Base-by-base conservation (phyloP, 2,329 filamentous ascomycete species). In the Dothistroma septosporum region DNA sequence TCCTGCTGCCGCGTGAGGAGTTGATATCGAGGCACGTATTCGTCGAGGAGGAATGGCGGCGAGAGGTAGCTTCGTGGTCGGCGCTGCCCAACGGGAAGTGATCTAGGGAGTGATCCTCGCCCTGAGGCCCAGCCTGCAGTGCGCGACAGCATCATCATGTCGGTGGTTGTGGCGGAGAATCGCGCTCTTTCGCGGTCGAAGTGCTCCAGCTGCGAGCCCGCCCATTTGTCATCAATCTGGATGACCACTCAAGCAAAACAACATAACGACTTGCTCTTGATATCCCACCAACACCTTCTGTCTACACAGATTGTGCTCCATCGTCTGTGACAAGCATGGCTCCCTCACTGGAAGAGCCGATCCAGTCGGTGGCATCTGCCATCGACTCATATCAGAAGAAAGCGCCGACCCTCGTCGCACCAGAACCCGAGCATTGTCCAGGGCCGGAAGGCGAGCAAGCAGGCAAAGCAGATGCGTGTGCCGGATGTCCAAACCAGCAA, bases 401-500 rank as follows among this genome's bases (percentile, higher is more conserved):
- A 58, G 87, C 90, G 55, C 92, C 93, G 1, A 61, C 55, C n/a
- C 32, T 37, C 33, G 33, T 55, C 14, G 46, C 44, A 32, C 59
- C 59, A 19, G 92, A 97, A 74, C 93, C 93, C 72, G 84, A 97
- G 77, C 92, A 97, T 80, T 99, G 94, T 72, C 93, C 93, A 2
- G 94, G 94, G 0, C 94, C 91, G 4, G 90, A 93, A 72, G 91
- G 89, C 14, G 82, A 91, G 66, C 78, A 84, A 67, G 84, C 84
- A 52, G 85, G 84, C 55, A 77, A 82, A 76, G 82, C 81, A 59
- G 92, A 96, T 76, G 92, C 91, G 48, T 99, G 94, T 79, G 91
- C 88, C 53, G 92, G 92, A 57, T 99, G 94, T 73, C 94, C 94
- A 1, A 99, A 99, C 79, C 92, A 99, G 79, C 81, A 86, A 53